Evolutionary conservation across 176 grass and related monocot species (phyloP).

Genomic region (Eleusine indica): DNA sequence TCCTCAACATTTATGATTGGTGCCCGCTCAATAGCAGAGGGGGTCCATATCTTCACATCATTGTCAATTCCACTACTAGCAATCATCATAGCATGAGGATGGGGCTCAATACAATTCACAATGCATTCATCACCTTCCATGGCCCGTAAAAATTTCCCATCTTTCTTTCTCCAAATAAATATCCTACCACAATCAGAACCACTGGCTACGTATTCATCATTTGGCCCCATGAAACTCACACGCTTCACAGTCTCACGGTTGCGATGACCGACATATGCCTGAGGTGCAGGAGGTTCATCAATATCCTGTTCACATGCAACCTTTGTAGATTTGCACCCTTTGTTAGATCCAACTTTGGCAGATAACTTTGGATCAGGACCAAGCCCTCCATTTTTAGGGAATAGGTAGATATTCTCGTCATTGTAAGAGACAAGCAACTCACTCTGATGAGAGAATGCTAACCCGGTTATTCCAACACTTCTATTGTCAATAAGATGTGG

Average conservation of each 20-base stretch:
- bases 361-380: conserved; percentile 52
- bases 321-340: conserved; percentile 44
- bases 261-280: conserved; percentile 64
- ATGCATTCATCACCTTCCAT: conserved; percentile 82
- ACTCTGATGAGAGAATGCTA: conserved; percentile 79
- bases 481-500: conserved; percentile 61
- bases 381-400: conserved; percentile 75
- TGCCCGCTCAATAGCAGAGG: conserved; percentile 62
- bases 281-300: conserved; percentile 47
- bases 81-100: conserved; percentile 63
- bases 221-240: conserved; percentile 80
- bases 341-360: conserved; percentile 28
- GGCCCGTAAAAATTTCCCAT: conserved; percentile 63
- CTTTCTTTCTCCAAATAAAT: conserved; percentile 94
- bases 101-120: conserved; percentile 89
- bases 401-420: conserved; percentile 82
- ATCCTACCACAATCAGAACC: conserved; percentile 86
- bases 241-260: conserved; percentile 88
- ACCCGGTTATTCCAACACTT: conserved; percentile 76
- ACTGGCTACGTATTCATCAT: conserved; percentile 86
- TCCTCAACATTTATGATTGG: conserved; percentile 59
- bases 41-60: conserved; percentile 89
- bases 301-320: conserved; percentile 24
- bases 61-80: conserved; percentile 87
- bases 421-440: conserved; percentile 82